These are phyloP conservation scores for Laetiporus sulphureus DNA, from an alignment of 1,284 basidiomycete species.

Conservation along the genomic window DNA sequence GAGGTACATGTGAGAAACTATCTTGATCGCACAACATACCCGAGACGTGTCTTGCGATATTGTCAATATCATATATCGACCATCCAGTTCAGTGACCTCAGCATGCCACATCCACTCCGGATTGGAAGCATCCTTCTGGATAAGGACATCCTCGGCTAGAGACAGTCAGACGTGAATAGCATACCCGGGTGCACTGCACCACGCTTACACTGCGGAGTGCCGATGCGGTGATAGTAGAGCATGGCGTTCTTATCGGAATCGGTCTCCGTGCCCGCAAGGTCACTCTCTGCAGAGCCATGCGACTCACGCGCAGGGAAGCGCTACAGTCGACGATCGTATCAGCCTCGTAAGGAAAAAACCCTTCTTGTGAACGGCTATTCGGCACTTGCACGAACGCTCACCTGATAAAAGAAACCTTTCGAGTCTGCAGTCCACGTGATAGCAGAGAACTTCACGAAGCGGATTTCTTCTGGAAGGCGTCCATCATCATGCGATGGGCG, in stretches of 20 bases:
- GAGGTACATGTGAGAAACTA: too few relatives aligned
- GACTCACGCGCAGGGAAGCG: conserved; percentile 50
- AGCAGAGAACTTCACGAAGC: conserved; percentile 70
- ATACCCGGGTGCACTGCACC: neutral
- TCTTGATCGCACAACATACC: conserved; percentile 29
- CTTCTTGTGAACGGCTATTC: too few relatives aligned
- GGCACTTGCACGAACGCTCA: too few relatives aligned
- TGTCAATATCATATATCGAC: conserved; percentile 55
- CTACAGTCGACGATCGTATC: conserved; percentile 24
- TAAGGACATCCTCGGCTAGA: conserved; percentile 60
- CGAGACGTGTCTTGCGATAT: conserved; percentile 58
- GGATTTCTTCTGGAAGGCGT: conserved; percentile 59
- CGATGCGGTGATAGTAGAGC: conserved; percentile 70
- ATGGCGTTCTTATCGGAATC: conserved; percentile 61
- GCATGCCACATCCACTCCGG: conserved; percentile 64
- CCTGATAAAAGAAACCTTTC: conserved; percentile 81
- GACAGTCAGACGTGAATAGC: neutral
- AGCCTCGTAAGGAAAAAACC: too few relatives aligned
- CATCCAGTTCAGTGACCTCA: conserved; percentile 52
- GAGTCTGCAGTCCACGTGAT: conserved; percentile 73
- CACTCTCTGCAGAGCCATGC: conserved; percentile 43
- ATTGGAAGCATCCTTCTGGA: conserved; percentile 56
- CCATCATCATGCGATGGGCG: conserved; percentile 39
- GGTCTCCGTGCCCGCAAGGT: conserved; percentile 58
- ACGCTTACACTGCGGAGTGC: conserved; percentile 58